phyloP scores from a whole-genome alignment of 2,329 filamentous ascomycete species.

The Clarireedia paspali region DNA sequence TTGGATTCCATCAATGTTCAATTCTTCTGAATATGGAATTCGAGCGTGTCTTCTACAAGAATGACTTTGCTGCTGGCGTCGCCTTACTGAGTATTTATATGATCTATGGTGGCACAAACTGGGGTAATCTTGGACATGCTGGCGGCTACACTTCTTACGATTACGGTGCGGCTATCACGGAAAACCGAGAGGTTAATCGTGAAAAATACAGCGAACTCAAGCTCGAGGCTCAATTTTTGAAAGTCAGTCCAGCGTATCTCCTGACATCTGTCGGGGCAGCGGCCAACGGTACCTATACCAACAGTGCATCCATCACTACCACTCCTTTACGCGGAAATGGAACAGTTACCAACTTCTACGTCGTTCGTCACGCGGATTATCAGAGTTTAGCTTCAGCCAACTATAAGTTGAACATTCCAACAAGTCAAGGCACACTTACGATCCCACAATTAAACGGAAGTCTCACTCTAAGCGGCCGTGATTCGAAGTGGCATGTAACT shows the following conservation, averaged over 20 bases:
- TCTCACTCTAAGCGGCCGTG: constrained; percentile 52
- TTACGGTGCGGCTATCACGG: constrained; percentile 55
- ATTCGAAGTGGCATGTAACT: constrained; percentile 60
- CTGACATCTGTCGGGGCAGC: constrained; percentile 46
- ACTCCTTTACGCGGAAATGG: constrained; percentile 52
- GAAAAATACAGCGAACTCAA: constrained; percentile 79
- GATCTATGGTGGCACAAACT: constrained; percentile 73
- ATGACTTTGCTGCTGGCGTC: constrained; percentile 57
- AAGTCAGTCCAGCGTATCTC: constrained; percentile 63
- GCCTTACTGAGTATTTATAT: constrained; percentile 70
- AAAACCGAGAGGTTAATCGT: constrained; percentile 58
- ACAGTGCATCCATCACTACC: constrained; percentile 40
- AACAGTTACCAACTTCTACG: constrained; percentile 51
- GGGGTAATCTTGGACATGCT: constrained; percentile 69
- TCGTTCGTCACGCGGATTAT: constrained; percentile 60
- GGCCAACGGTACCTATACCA: constrained; percentile 39
- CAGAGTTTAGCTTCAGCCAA: constrained; percentile 46
- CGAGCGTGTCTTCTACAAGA: constrained; percentile 73
- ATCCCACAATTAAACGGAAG: constrained; percentile 51
- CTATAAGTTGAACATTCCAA: constrained; percentile 58
- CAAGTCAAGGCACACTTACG: constrained; percentile 46
- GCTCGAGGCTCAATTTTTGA: constrained; percentile 66
- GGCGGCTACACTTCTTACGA: constrained; percentile 51
- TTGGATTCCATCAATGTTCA: constrained; percentile 60
- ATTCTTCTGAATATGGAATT: constrained; percentile 65